A percentile compares a stretch with the other conserved stretches of the same genome.
Conservation (phyloP, 768 basidiomycete genomes). For the Omphalotus guepiniiformis region DNA sequence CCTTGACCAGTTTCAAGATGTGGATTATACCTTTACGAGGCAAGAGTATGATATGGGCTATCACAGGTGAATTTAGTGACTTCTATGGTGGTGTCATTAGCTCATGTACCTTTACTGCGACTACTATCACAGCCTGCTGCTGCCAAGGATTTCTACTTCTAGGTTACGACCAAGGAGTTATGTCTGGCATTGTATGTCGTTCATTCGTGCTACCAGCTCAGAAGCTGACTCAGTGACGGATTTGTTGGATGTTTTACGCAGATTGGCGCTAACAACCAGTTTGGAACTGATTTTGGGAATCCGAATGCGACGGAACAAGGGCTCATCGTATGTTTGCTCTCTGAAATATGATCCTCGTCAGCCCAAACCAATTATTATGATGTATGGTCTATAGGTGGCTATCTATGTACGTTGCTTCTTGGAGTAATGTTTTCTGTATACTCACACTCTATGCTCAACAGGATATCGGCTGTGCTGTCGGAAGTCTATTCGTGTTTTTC, state of each 20-base stretch:
- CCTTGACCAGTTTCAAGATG: conserved; percentile 17
- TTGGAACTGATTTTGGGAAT: conserved; percentile 32
- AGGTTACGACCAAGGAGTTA: conserved; percentile 37
- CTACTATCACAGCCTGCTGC: conserved; percentile 27
- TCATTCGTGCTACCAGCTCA: no score
- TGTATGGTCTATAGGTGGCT: conserved; percentile 18
- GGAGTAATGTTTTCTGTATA: background rate
- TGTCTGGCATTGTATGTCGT: conserved; percentile 33
- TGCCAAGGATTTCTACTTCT: conserved; percentile 35
- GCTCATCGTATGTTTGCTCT: conserved; percentile 27
- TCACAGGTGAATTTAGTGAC: conserved; percentile 24
- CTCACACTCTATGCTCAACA: conserved; percentile 9
- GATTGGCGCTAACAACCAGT: conserved; percentile 40
- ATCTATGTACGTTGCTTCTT: conserved; percentile 25
- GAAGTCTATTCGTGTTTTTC: conserved; percentile 32
- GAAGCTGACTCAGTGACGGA: background rate
- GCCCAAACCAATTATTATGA: background rate
- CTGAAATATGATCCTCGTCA: background rate
- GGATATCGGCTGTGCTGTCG: conserved; percentile 37
- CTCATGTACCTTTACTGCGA: background rate
- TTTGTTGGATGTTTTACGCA: conserved; percentile 3
- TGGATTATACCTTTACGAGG: conserved; percentile 32
- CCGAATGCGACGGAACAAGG: conserved; percentile 34
- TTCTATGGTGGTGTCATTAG: background rate
- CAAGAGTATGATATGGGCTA: conserved; percentile 35